Conservation (phyloP, 2,329 filamentous ascomycete genomes). For the Beauveria sp. region DNA sequence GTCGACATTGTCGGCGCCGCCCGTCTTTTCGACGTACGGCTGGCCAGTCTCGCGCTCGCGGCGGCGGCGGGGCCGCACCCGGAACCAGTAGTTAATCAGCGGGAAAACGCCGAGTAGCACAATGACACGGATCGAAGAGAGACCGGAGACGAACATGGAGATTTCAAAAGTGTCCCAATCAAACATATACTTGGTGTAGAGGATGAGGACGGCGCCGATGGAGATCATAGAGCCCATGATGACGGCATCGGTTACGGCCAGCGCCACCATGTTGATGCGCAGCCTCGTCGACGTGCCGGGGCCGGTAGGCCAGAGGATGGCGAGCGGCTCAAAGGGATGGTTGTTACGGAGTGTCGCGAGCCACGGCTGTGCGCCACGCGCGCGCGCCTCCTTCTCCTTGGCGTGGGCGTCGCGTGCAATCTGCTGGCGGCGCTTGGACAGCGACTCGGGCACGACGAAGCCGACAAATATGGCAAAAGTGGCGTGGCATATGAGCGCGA, state of each 20-base stretch:
- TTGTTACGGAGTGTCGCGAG: conserved; percentile 32
- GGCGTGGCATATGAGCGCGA: conserved; percentile 63
- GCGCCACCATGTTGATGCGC: conserved; percentile 71
- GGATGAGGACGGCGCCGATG: conserved; percentile 68
- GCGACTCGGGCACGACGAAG: conserved; percentile 74
- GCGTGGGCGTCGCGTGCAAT: conserved; percentile 62
- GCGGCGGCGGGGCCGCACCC: conserved; percentile 43
- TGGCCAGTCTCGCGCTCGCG: conserved; percentile 30
- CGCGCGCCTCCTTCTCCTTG: conserved; percentile 33
- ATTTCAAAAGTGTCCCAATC: conserved; percentile 76
- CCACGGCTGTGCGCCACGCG: conserved; percentile 18
- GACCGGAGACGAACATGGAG: conserved; percentile 71
- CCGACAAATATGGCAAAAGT: conserved; percentile 66
- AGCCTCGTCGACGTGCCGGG: conserved; percentile 50
- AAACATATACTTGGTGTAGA: conserved; percentile 77
- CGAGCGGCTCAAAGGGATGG: conserved; percentile 71
- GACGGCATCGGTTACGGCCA: conserved; percentile 74
- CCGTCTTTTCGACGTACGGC: conserved; percentile 39
- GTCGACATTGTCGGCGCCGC: conserved; percentile 72
- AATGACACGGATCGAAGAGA: conserved; percentile 69
- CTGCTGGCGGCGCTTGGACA: conserved; percentile 65
- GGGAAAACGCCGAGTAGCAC: conserved; percentile 71
- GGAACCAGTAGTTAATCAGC: conserved; percentile 66
- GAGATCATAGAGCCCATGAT: conserved; percentile 79
- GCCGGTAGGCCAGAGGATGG: conserved; percentile 67